Base-by-base conservation (phyloP, 2,329 filamentous ascomycete species). In the Septoria linicola region DNA sequence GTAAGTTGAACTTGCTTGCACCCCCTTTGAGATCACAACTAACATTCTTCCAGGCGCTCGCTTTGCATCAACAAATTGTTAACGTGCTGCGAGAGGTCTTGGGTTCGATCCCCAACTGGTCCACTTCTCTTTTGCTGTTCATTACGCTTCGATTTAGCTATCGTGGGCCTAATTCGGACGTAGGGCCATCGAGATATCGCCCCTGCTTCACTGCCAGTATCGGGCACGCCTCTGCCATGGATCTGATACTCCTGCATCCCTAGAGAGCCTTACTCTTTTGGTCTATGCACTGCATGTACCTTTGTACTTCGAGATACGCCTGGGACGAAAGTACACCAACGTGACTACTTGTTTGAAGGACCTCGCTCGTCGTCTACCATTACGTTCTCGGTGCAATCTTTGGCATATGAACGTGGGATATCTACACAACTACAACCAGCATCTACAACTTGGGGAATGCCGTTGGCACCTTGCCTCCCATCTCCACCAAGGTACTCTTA, bases 401-500 rank as follows among this genome's bases (percentile, higher is more conserved):
- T 19, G 13, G n/a, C 19, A 20, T 37, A 17, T 37, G 4, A 37
- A 7, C 8, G 35, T 39, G 20, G 17, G 17, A 4, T 11, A n/a
- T n/a, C n/a, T n/a, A n/a, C n/a, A n/a, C n/a, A n/a, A n/a, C n/a
- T n/a, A n/a, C 36, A 39, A 20, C n/a, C 37, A 20, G 17, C 31
- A 30, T 30, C 20, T 49, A 60, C 41, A 60, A 31, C 41, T 60
- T 60, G 16, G 58, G 39, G 49, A 93, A 95, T 0, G 89, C 84
- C 7, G 80, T 90, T 50, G 77, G 81, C 51, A 84, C 86, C 54
- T 70, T 76, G 27, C 85, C 86, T 35, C 83, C 82, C 78, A 91
- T 87, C 69, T 95, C 89, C 2, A 95, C 84, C 23, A 95, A 71
- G 1, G 89, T 95, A 70, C 89, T 95, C 77, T 93, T 95, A 62